Percentiles rank a stretch among this genome's conserved stretches.
phyloP scores from a whole-genome alignment of 2,329 filamentous ascomycete species.

The Cladophialophora immunda region DNA sequence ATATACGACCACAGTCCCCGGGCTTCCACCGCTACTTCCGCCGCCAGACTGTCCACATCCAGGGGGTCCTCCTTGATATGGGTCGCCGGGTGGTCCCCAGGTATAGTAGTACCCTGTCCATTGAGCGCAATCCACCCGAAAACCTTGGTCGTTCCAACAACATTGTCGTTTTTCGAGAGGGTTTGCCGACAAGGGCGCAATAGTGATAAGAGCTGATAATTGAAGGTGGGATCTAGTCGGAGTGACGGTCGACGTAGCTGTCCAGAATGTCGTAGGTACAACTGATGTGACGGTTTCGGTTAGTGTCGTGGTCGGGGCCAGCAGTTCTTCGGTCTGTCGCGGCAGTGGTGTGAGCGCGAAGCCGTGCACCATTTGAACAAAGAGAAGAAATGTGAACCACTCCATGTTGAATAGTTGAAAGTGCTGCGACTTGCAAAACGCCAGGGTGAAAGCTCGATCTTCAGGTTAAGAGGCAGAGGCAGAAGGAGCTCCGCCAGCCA shows the following conservation, averaged over 20 bases:
- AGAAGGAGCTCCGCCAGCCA: not conserved
- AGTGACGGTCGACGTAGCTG: conserved; percentile 23
- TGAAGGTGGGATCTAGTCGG: conserved; percentile 12
- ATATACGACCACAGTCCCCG: conserved; percentile 33
- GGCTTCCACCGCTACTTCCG: conserved; percentile 19
- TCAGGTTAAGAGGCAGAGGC: conserved; percentile 18
- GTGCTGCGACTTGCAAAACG: not conserved
- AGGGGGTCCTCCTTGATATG: conserved; percentile 37
- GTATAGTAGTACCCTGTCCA: conserved; percentile 44
- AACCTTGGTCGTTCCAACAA: conserved; percentile 42
- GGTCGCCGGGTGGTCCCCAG: conserved; percentile 41
- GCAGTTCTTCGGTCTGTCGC: conserved; percentile 16
- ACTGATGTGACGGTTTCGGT: conserved; percentile 16
- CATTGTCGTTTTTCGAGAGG: conserved; percentile 38
- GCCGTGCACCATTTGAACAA: conserved; percentile 22
- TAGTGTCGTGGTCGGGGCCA: conserved; percentile 23
- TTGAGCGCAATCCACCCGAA: conserved; percentile 41
- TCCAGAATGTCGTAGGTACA: conserved; percentile 15
- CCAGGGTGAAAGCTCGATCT: not conserved
- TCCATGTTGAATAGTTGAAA: conserved; percentile 23
- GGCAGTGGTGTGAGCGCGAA: conserved; percentile 31
- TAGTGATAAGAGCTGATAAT: conserved; percentile 37
- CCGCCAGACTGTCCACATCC: conserved; percentile 31
- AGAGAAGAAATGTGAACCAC: conserved; percentile 26
- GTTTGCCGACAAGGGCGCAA: conserved; percentile 36